These are phyloP conservation scores for Vachellia collinsii DNA, from an alignment of 306 rosid genomes.

Conservation along the genomic window DNA sequence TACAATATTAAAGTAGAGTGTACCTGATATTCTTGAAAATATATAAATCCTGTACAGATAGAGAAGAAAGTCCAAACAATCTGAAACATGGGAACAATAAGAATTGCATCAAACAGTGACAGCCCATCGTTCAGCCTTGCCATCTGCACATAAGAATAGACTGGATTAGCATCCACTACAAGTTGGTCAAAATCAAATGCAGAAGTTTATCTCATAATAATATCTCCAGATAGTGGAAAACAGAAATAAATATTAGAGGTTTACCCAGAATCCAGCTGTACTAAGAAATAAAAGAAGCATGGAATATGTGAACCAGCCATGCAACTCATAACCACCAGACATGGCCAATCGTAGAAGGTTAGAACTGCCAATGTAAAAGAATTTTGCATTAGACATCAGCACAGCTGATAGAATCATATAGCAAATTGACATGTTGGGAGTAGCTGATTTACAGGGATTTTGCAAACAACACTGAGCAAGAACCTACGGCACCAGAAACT, in stretches of 20 bases:
- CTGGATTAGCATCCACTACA: conserved; percentile 15
- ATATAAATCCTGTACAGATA: conserved; percentile 90
- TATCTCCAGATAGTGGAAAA: conserved; percentile 10
- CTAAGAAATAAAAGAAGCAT: conserved; percentile 91
- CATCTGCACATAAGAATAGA: conserved; percentile 72
- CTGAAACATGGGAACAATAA: conserved; percentile 99
- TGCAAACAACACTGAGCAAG: conserved; percentile 97
- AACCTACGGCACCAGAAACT: conserved; percentile 98
- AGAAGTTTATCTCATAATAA: conserved; percentile 8
- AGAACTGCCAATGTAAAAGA: conserved; percentile 61
- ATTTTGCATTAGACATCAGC: conserved; percentile 34
- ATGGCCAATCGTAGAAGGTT: conserved; percentile 84
- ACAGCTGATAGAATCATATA: conserved; percentile 23
- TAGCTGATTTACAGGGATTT: conserved; percentile 87
- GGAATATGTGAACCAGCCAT: conserved; percentile 95
- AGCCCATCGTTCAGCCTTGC: conserved; percentile 95
- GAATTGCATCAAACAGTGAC: conserved; percentile 93
- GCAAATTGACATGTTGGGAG: conserved; percentile 33
- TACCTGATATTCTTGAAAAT: conserved; percentile 98
- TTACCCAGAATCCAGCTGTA: conserved; percentile 99
- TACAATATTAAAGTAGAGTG: conserved; percentile 13
- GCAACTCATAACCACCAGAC: conserved; percentile 88
- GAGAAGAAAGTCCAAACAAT: conserved; percentile 98
- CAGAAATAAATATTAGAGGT: conserved; percentile 11
- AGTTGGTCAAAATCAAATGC: conserved; percentile 13